Evolutionary conservation across 2,329 filamentous ascomycete genomes (phyloP).

Genomic region (Ilyonectria robusta): DNA sequence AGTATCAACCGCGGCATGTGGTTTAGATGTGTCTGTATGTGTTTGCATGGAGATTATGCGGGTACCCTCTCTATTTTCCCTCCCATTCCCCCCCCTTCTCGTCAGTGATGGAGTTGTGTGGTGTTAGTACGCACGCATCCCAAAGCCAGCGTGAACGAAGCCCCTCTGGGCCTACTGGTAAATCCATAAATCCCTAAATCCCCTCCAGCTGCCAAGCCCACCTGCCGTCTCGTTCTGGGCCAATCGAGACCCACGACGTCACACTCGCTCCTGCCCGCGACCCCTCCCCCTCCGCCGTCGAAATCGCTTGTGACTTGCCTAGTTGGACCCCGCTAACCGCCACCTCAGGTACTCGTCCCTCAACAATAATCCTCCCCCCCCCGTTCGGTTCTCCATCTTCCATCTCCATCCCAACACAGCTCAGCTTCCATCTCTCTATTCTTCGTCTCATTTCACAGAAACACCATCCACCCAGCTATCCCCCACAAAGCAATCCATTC

Average conservation of each 20-base stretch:
- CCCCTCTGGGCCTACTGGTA: not conserved
- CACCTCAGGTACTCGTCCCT: constrained; percentile 21
- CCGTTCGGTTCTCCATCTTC: constrained; percentile 16
- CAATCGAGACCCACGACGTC: constrained; percentile 31
- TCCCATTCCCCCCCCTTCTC: too few relatives aligned
- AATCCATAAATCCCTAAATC: not conserved
- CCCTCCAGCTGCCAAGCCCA: constrained; percentile 3
- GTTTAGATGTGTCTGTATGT: not conserved
- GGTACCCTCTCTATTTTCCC: too few relatives aligned
- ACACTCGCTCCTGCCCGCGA: constrained; percentile 13
- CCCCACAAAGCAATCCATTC: constrained; percentile 32
- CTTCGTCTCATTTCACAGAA: not conserved
- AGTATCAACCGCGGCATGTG: not conserved
- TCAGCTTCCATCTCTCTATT: constrained; percentile 16
- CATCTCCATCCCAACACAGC: constrained; percentile 25
- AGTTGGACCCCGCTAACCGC: constrained; percentile 24
- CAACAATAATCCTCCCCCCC: constrained; percentile 34
- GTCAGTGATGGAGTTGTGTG: not conserved
- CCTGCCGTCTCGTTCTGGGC: constrained; percentile 2
- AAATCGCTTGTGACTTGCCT: constrained; percentile 27
- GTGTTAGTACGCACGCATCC: too few relatives aligned
- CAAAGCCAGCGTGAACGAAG: not conserved
- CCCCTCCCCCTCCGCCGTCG: constrained; percentile 16
- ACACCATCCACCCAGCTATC: constrained; percentile 19
- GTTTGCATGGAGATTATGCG: not conserved